Conservation (phyloP, 192 early-diverging fungal species). For the Entrophospora sp. region DNA sequence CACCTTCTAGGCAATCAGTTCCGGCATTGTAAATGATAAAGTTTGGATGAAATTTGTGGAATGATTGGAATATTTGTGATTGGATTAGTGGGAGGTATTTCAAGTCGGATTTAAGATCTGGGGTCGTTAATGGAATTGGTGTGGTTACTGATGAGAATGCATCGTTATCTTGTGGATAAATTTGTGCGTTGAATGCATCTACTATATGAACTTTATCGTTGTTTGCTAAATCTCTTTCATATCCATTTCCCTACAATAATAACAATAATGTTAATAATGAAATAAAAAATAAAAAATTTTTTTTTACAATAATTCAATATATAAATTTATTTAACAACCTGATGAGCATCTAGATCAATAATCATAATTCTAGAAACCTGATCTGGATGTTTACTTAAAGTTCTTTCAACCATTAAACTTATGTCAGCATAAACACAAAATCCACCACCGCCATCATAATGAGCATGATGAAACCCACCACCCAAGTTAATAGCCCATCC, state of each 20-base stretch:
- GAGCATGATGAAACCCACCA: constrained; percentile 22
- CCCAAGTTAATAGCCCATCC: constrained; percentile 24
- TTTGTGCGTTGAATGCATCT: constrained; percentile 16
- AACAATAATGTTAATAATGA: neutral
- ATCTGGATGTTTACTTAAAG: neutral
- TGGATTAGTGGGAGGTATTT: constrained; percentile 14
- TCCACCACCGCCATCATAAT: constrained; percentile 15
- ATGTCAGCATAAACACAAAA: constrained; percentile 23
- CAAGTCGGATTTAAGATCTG: neutral
- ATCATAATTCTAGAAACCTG: constrained; percentile 17
- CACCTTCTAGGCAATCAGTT: constrained; percentile 18
- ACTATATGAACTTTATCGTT: constrained; percentile 14
- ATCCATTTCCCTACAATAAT: constrained; percentile 14
- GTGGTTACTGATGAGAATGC: constrained; percentile 3
- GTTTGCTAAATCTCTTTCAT: constrained; percentile 17
- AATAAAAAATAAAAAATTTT: neutral
- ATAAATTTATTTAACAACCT: neutral
- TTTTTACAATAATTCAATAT: too few relatives aligned
- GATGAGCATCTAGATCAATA: constrained; percentile 22
- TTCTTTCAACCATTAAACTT: constrained; percentile 4
- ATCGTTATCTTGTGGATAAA: constrained; percentile 13
- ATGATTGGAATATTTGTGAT: constrained; percentile 13
- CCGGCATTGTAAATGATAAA: constrained; percentile 22
- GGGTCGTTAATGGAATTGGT: constrained; percentile 1
- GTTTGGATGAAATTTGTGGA: constrained; percentile 17